phyloP scores from a whole-genome alignment of 2,329 filamentous ascomycete genomes.

The Delphinella strobiligena region DNA sequence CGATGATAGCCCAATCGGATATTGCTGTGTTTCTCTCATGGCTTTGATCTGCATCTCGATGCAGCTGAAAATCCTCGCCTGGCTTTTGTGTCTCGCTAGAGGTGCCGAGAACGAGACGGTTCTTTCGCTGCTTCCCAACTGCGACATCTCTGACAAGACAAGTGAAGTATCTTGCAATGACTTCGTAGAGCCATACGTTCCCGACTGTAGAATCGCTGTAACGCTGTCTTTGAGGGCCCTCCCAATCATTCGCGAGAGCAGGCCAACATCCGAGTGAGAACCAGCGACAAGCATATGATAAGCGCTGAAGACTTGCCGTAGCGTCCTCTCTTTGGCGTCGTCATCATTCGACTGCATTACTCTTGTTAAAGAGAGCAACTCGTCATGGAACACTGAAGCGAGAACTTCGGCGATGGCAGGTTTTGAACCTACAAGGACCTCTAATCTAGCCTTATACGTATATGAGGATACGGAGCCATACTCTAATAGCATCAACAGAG shows the following conservation, averaged over 20 bases:
- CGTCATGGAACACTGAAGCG: slow-evolving; percentile 63
- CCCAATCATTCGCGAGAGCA: slow-evolving; percentile 55
- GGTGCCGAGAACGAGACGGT: slow-evolving; percentile 14
- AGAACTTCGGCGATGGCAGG: slow-evolving; percentile 50
- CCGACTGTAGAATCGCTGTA: slow-evolving; percentile 30
- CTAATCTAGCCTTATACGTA: slow-evolving; percentile 29
- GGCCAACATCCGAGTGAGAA: slow-evolving; percentile 51
- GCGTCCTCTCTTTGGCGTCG: slow-evolving; percentile 55
- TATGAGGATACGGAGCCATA: slow-evolving; percentile 28
- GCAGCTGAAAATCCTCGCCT: slow-evolving; percentile 14
- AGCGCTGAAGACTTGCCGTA: slow-evolving; percentile 66
- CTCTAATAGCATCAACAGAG: slow-evolving; percentile 53
- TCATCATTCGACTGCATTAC: slow-evolving; percentile 79
- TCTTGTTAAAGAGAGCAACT: slow-evolving; percentile 69
- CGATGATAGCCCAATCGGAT: slow-evolving; percentile 27
- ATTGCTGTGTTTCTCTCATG: not conserved
- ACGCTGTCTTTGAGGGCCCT: slow-evolving; percentile 66
- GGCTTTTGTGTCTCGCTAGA: slow-evolving; percentile 16
- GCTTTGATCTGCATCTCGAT: slow-evolving; percentile 10
- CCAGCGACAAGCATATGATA: slow-evolving; percentile 54
- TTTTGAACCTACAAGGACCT: slow-evolving; percentile 51
- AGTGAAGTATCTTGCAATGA: slow-evolving; percentile 10
- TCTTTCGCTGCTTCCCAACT: slow-evolving; percentile 2
- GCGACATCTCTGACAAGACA: slow-evolving; percentile 12
- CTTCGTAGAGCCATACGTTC: not conserved